A percentile compares a stretch with the other conserved stretches of the same genome.
These are phyloP conservation scores for Psidium guajava DNA, from an alignment of 345 rosid genomes.

Conservation along the genomic window DNA sequence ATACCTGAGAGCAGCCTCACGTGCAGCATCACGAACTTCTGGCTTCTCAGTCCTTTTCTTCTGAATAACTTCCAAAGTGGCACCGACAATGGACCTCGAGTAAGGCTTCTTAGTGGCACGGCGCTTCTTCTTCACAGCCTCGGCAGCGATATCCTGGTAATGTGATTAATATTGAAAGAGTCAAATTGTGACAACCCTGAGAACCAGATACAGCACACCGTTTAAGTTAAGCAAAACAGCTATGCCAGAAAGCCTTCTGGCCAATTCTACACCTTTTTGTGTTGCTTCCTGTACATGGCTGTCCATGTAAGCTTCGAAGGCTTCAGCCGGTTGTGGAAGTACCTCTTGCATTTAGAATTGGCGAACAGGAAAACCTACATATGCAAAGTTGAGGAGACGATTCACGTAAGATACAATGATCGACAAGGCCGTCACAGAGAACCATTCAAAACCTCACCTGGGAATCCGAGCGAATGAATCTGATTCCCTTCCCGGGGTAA, in stretches of 20 bases:
- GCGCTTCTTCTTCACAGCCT: slow-evolving; percentile 10
- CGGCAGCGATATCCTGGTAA: slow-evolving; percentile 5
- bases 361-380: slow-evolving; percentile 75
- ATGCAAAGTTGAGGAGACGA: neutral
- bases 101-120: slow-evolving; percentile 5
- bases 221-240: neutral
- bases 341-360: slow-evolving; percentile 86
- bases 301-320: slow-evolving; percentile 90
- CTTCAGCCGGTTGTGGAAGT: slow-evolving; percentile 86
- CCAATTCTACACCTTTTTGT: slow-evolving; percentile 36
- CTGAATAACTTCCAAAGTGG: slow-evolving; percentile 15
- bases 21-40: slow-evolving; percentile 14
- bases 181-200: neutral
- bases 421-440: neutral
- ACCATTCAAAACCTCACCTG: slow-evolving; percentile 24
- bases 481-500: slow-evolving; percentile 63
- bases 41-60: slow-evolving; percentile 14
- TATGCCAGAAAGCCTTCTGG: neutral
- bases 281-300: slow-evolving; percentile 64
- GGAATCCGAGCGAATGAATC: slow-evolving; percentile 64
- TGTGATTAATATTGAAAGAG: neutral
- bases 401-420: neutral
- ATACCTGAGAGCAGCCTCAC: slow-evolving; percentile 15
- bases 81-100: slow-evolving; percentile 15
- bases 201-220: neutral